Evolutionary conservation across 495 filamentous ascomycete species (phyloP).

Genomic region (Podospora pseudocomata): DNA sequence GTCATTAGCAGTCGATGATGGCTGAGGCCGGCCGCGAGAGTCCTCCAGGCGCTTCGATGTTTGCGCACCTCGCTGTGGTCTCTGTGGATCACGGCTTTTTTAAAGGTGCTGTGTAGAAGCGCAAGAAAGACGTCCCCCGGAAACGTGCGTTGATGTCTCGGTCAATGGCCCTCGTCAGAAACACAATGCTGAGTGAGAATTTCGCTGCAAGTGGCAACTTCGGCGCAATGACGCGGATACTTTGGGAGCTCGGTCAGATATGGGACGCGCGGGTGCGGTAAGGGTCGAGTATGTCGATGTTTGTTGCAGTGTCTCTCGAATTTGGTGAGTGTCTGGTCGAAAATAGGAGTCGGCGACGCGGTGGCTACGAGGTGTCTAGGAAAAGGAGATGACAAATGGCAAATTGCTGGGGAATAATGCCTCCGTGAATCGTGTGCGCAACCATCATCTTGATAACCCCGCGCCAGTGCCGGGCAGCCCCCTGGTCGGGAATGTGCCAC

Average conservation of each 20-base stretch:
- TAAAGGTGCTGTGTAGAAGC: conserved; percentile 59
- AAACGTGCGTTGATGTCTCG: conserved; percentile 1
- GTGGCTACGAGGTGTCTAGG: not conserved
- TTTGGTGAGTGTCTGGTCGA: not conserved
- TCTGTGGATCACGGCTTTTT: conserved; percentile 77
- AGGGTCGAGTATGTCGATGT: not conserved
- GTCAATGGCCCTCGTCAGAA: not conserved
- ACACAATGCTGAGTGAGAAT: conserved; percentile 14
- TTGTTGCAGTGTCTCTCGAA: not conserved
- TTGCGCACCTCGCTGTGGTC: conserved; percentile 76
- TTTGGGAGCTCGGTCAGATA: conserved; percentile 4
- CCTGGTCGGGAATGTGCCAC: not conserved
- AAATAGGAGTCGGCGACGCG: not conserved
- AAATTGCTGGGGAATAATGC: not conserved
- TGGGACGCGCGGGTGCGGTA: not conserved
- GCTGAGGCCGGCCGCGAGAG: conserved; percentile 23
- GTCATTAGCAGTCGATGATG: conserved; percentile 67
- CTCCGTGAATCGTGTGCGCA: conserved; percentile 11
- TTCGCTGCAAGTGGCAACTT: conserved; percentile 20
- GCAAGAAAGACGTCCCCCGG: conserved; percentile 30
- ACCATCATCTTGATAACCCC: conserved; percentile 16
- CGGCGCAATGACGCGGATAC: conserved; percentile 16
- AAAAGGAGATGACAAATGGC: not conserved
- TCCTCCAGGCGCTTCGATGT: conserved; percentile 50
- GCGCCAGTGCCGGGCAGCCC: conserved; percentile 8